Percentiles rank a stretch among this genome's conserved stretches.
phyloP scores from a whole-genome alignment of 1,284 basidiomycete genomes.

The Xerocomus nothofagi region DNA sequence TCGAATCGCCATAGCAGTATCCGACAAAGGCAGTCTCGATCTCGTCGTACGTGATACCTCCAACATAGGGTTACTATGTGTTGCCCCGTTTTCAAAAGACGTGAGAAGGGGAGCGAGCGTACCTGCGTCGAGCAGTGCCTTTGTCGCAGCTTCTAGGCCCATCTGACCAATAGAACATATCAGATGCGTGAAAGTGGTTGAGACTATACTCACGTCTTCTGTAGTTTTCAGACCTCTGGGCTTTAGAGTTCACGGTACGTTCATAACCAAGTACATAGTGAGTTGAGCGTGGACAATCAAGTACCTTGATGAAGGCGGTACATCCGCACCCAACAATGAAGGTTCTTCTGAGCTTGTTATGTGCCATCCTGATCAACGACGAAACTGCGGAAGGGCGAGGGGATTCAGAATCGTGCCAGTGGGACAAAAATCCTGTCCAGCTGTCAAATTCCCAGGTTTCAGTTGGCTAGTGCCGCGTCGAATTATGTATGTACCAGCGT shows the following conservation, averaged over 20 bases:
- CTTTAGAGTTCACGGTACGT: conserved; percentile 5
- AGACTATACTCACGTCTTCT: conserved; percentile 18
- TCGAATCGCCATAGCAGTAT: conserved; percentile 79
- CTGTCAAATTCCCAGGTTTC: too few relatives aligned
- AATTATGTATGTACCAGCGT: too few relatives aligned
- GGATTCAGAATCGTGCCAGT: too few relatives aligned
- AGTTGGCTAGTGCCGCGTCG: too few relatives aligned
- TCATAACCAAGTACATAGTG: not conserved
- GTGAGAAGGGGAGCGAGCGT: not conserved
- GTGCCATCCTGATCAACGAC: conserved; percentile 6
- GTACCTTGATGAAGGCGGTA: conserved; percentile 28
- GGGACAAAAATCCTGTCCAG: too few relatives aligned
- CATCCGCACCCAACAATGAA: conserved; percentile 30
- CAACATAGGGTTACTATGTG: not conserved
- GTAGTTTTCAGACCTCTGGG: conserved; percentile 28
- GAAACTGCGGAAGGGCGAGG: not conserved
- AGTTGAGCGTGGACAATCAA: not conserved
- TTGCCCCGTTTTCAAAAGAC: not conserved
- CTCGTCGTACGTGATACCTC: conserved; percentile 78
- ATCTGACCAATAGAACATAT: conserved; percentile 9
- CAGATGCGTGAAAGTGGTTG: not conserved
- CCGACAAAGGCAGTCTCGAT: conserved; percentile 80
- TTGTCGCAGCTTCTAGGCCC: conserved; percentile 21
- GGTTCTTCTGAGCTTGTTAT: conserved; percentile 19
- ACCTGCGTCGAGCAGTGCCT: conserved; percentile 27